Base-by-base conservation (phyloP, 1,139 yeast species). In the Pichia sp. region DNA sequence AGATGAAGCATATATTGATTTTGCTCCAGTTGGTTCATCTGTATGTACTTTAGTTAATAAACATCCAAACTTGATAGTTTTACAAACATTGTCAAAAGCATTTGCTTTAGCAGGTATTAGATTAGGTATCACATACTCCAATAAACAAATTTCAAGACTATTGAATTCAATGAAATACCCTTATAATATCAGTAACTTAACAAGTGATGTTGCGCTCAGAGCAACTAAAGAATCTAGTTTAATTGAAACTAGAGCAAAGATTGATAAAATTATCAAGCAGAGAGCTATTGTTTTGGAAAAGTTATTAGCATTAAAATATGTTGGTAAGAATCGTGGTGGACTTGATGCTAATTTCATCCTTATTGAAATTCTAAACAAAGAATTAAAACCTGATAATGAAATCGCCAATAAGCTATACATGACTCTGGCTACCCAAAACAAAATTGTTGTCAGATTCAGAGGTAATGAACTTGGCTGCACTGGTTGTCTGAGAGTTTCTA, bases 61-160 rank as follows among this genome's bases (percentile, higher is more conserved):
- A 57, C 81, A 82, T 63, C 90, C 92, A 34, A 87, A 89, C 59
- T 67, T 94, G 48, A 89, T 87, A 30, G 96, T 87, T 9, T 69
- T 90, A 64, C 98, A 92, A 65, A 92, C 98, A 0, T 68, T 92
- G 37, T 89, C 97, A 25, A 92, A 92, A 61, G 82, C 97, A 0
- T 94, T 92, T 67, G 98, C 98, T 5, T 74, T 92, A 48, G 98
- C 98, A 3, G 97, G 97, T 39, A 84, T 89, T 43, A 75, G 98
- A 56, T 63, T 90, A 41, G 98, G 98, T 24, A 70, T 87, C 50
- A 82, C 96, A 1, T 90, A 64, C 60, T 73, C 90, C 10, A 70
- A 75, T 16, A 66, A 70, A 12, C 76, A 75, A 46, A 70, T 92
- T 43, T 75, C 96, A 0, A 59, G 65, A 20, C 74, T 84, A 44